phyloP scores from a whole-genome alignment of 306 rosid species.

The Astragalus glycyphyllos region DNA sequence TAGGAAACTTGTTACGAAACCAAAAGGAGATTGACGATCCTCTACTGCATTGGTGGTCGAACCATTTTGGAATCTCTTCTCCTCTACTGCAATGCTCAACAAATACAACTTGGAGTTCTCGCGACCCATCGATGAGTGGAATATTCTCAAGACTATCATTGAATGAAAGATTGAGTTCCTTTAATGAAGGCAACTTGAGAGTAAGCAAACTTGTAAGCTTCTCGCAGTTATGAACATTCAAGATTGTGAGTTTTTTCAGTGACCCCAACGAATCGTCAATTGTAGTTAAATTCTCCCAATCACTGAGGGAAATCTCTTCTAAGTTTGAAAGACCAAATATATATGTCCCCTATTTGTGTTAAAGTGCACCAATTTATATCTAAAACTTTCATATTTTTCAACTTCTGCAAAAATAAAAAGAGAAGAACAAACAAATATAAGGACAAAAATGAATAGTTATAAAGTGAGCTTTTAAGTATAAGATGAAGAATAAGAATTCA shows the following conservation, averaged over 20 bases:
- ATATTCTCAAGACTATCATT: neutral
- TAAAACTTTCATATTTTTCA: neutral
- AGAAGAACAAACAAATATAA: neutral
- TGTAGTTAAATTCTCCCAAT: neutral
- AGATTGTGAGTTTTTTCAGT: neutral
- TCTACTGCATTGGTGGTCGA: too few species aligned
- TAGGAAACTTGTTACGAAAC: too few species aligned
- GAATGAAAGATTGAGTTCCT: neutral
- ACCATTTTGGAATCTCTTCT: too few species aligned
- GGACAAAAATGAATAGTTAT: neutral
- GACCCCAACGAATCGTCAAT: neutral
- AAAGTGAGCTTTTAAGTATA: too few species aligned
- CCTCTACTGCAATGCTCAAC: too few species aligned
- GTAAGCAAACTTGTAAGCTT: neutral
- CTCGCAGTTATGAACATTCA: rapidly evolving
- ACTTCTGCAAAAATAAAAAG: neutral
- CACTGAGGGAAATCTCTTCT: neutral
- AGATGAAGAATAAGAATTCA: neutral
- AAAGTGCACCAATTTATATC: neutral
- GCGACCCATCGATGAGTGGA: neutral
- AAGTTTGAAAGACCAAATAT: neutral
- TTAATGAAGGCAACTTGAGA: neutral
- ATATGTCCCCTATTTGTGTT: neutral
- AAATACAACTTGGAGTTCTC: too few species aligned
- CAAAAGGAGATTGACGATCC: too few species aligned